Conservation (phyloP, 1,139 yeast species). For the Suhomyces coccinellae region DNA sequence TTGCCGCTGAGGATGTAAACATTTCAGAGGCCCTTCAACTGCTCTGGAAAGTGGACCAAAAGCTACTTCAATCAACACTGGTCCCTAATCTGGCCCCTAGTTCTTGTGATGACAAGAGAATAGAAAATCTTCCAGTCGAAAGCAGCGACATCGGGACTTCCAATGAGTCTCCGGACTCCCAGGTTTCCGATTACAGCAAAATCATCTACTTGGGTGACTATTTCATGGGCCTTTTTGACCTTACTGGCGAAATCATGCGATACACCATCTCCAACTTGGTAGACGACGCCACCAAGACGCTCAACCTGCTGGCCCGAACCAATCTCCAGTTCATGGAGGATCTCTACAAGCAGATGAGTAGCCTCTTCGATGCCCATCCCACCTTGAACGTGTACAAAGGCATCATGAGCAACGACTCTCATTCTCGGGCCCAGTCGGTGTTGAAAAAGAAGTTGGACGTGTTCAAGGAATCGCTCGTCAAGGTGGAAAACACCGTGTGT, state of each 20-base stretch:
- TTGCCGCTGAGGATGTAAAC: not conserved
- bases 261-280: conserved; percentile 27
- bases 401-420: conserved; percentile 17
- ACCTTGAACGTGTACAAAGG: conserved; percentile 24
- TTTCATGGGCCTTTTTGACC: conserved; percentile 41
- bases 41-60: not conserved
- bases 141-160: not conserved
- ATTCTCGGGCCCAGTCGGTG: conserved; percentile 19
- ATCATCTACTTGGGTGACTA: conserved; percentile 29
- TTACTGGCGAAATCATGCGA: conserved; percentile 47
- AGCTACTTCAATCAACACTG: not conserved
- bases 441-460: conserved; percentile 29
- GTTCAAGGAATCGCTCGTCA: conserved; percentile 26
- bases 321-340: conserved; percentile 21
- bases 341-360: conserved; percentile 16
- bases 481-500: conserved; percentile 29
- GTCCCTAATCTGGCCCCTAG: too few species aligned
- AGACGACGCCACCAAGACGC: conserved; percentile 14
- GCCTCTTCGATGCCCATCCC: conserved; percentile 22
- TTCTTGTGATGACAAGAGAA: too few species aligned
- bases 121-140: not conserved
- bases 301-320: conserved; percentile 14
- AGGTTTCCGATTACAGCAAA: not conserved
- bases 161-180: not conserved
- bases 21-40: not conserved